These are phyloP conservation scores for Tillandsia fasciculata DNA, from an alignment of 176 grass and related monocot species.

Conservation along the genomic window DNA sequence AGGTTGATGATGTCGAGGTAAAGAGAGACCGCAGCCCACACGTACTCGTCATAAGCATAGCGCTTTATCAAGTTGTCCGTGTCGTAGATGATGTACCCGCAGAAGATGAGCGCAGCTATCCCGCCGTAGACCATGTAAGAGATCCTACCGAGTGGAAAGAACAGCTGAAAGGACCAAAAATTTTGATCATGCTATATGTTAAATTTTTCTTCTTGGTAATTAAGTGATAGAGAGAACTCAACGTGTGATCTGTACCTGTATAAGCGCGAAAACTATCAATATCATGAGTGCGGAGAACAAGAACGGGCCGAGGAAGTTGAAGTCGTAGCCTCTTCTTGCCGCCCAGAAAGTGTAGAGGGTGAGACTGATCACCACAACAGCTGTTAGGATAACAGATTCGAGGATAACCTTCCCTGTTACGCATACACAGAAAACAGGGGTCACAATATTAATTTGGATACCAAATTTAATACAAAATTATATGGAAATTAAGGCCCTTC, in stretches of 20 bases:
- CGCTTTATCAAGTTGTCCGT: constrained; percentile 93
- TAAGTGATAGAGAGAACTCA: background rate
- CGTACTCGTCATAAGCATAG: constrained; percentile 87
- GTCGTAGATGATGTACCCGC: constrained; percentile 88
- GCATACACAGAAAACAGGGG: background rate
- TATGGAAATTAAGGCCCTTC: too few relatives aligned
- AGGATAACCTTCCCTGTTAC: constrained; percentile 55
- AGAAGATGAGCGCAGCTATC: constrained; percentile 68
- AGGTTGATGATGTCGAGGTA: constrained; percentile 94
- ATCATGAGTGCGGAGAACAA: constrained; percentile 67
- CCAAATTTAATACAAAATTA: background rate
- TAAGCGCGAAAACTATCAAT: constrained; percentile 71
- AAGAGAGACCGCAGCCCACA: constrained; percentile 79
- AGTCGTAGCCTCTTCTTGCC: constrained; percentile 62
- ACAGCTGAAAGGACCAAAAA: constrained; percentile 19
- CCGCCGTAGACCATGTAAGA: constrained; percentile 67
- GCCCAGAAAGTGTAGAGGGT: constrained; percentile 96
- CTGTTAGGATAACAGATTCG: constrained; percentile 67
- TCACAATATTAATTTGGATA: background rate
- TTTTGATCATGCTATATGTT: background rate
- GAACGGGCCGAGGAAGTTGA: constrained; percentile 85
- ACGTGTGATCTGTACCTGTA: constrained; percentile 31
- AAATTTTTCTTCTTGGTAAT: background rate
- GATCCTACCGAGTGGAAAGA: constrained; percentile 68
- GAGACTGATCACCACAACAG: constrained; percentile 77